phyloP scores from a whole-genome alignment of 2,329 filamentous ascomycete species.

The Claviceps purpurea region DNA sequence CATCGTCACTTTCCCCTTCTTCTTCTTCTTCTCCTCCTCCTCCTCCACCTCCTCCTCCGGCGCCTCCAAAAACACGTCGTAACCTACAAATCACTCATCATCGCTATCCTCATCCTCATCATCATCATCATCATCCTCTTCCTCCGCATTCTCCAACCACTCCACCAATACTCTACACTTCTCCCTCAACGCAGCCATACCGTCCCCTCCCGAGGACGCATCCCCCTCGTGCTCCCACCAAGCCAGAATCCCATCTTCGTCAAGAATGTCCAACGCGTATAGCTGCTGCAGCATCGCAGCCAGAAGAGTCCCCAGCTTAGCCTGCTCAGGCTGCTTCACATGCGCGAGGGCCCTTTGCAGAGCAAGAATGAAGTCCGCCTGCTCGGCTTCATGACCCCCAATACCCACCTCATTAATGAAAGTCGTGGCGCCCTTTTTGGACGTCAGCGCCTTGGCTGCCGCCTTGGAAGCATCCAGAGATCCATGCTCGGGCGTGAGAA shows the following conservation, averaged over 20 bases:
- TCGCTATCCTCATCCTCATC: constrained; percentile 36
- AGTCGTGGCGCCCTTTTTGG: constrained; percentile 36
- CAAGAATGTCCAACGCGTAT: constrained; percentile 70
- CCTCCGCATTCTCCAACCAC: constrained; percentile 66
- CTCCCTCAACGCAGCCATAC: constrained; percentile 55
- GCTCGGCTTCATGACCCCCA: constrained; percentile 56
- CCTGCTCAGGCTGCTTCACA: constrained; percentile 41
- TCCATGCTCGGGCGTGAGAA: constrained; percentile 39
- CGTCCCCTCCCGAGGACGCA: constrained; percentile 40
- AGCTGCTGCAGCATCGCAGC: constrained; percentile 72
- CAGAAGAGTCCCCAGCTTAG: constrained; percentile 48
- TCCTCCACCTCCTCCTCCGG: neutral
- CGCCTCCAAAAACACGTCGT: neutral
- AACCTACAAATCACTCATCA: neutral
- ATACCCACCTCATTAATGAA: constrained; percentile 49
- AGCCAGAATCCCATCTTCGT: constrained; percentile 74
- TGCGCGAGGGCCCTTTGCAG: constrained; percentile 68
- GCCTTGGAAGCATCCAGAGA: constrained; percentile 48
- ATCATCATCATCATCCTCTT: constrained; percentile 52
- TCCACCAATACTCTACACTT: constrained; percentile 71
- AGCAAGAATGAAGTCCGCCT: constrained; percentile 72
- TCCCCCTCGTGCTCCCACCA: constrained; percentile 77
- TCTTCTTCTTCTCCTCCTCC: neutral
- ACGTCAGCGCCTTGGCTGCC: constrained; percentile 46
- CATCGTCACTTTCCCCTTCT: neutral